phyloP scores from a whole-genome alignment of 2,329 filamentous ascomycete species.

The Westerdykella ornata region DNA sequence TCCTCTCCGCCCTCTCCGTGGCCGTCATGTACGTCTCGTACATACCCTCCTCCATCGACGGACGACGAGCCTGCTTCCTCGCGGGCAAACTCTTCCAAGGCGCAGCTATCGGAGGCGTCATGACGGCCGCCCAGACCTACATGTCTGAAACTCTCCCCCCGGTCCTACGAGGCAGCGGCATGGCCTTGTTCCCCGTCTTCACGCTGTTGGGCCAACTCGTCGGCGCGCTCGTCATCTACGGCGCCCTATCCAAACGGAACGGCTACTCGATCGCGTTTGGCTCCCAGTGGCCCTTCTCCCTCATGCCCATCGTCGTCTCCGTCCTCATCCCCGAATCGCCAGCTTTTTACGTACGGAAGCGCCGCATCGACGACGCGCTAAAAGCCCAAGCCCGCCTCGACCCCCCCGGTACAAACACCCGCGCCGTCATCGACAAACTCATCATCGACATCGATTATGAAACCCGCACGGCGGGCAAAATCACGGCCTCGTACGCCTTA shows the following conservation, averaged over 20 bases:
- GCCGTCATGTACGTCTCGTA: slow-evolving; percentile 28
- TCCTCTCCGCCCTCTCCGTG: slow-evolving; percentile 24
- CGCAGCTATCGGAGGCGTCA: slow-evolving; percentile 42
- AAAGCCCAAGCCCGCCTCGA: slow-evolving; percentile 48
- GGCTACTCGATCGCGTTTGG: slow-evolving; percentile 41
- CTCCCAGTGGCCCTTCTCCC: slow-evolving; percentile 43
- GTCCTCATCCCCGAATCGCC: slow-evolving; percentile 49
- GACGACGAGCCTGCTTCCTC: slow-evolving; percentile 35
- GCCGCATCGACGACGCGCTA: slow-evolving; percentile 37
- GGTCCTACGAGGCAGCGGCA: slow-evolving; percentile 42
- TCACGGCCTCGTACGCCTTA: slow-evolving; percentile 22
- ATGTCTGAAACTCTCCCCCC: slow-evolving; percentile 48
- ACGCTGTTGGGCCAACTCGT: slow-evolving; percentile 46
- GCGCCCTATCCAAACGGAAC: slow-evolving; percentile 19
- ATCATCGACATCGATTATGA: slow-evolving; percentile 21
- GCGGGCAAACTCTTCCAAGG: slow-evolving; percentile 45
- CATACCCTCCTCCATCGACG: slow-evolving; percentile 15
- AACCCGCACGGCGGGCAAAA: slow-evolving; percentile 9
- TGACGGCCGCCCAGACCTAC: slow-evolving; percentile 40
- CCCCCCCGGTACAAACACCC: slow-evolving; percentile 31
- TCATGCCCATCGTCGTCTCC: slow-evolving; percentile 40
- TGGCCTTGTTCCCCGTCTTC: slow-evolving; percentile 47
- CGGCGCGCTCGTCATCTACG: slow-evolving; percentile 38
- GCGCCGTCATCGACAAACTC: slow-evolving; percentile 23
- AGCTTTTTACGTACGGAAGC: slow-evolving; percentile 43